Base-by-base conservation (phyloP, 306 rosid genomes). In the Abrus precatorius region DNA sequence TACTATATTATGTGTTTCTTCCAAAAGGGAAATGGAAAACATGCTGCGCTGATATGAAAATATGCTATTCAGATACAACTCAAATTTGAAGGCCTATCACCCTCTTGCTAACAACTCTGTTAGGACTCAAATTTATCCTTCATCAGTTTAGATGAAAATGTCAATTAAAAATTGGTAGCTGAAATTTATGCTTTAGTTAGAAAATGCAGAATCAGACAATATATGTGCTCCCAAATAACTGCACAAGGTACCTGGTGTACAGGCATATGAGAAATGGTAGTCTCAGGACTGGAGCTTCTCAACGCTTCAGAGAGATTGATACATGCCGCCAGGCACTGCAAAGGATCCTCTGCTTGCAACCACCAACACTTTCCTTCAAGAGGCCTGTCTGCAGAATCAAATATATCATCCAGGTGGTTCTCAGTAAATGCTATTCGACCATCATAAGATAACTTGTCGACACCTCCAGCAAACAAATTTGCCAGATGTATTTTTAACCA, bases 401-500 rank as follows among this genome's bases (percentile, higher is more conserved):
- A 90, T 76, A 95, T 88, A 60, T 88, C 92, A 13, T 90, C 93
- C 47, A 95, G 64, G 82, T 93, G 91, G 79, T 86, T 80, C 86
- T 91, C 94, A 4, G 95, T 82, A 75, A 93, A 95, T 72, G 89
- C 76, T 73, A 85, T 20, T 54, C 99, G 90, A 12, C 84, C 97
- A 66, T 95, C 94, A 60, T 85, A 85, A 40, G 92, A 85, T 82
- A 90, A 79, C 85, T 95, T 95, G 86, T 95, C 98, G 69, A 91
- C 97, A 54, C 97, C 99, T 34, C 97, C 96, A 68, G 82, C 99
- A 86, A 89, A 95, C 75, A 95, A 80, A 91, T 95, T 95, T 62
- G 98, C 98, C 82, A 95, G 79, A 89, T 95, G 99, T 81, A 95
- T 93, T 90, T 95, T 95, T 84, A 93, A 87, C 99, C 99, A 95